A percentile compares a stretch with the other conserved stretches of the same genome.
Conservation (phyloP, 306 rosid genomes). For the Inga laurina region DNA sequence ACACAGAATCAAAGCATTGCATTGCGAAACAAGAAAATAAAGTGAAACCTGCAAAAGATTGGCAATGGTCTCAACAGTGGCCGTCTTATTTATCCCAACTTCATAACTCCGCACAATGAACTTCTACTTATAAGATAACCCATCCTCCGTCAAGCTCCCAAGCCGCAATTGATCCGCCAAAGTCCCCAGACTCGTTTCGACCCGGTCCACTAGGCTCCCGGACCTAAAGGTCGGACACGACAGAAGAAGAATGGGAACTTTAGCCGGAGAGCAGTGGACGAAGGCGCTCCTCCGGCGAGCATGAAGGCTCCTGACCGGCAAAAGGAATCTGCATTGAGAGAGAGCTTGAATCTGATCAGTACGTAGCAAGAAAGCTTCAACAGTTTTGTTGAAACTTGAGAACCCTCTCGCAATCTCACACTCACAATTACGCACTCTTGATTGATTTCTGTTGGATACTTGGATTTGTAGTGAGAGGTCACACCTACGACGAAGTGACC, state of each 20-base stretch:
- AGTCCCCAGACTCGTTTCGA: slow-evolving; percentile 43
- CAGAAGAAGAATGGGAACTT: slow-evolving; percentile 35
- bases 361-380: too few relatives aligned
- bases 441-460: not conserved
- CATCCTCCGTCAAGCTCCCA: slow-evolving; percentile 77
- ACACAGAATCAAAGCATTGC: not conserved
- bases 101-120: slow-evolving; percentile 92
- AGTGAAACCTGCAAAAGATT: slow-evolving; percentile 82
- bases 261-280: slow-evolving; percentile 19
- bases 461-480: not conserved
- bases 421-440: not conserved
- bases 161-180: slow-evolving; percentile 77
- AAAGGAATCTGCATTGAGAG: slow-evolving; percentile 21
- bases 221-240: slow-evolving; percentile 43
- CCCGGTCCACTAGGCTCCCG: slow-evolving; percentile 36
- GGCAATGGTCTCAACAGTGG: slow-evolving; percentile 95
- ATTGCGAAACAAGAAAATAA: not conserved
- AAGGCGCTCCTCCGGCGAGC: slow-evolving; percentile 36
- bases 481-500: not conserved
- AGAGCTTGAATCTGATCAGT: not conserved
- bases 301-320: slow-evolving; percentile 27
- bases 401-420: not conserved
- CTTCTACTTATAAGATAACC: slow-evolving; percentile 84
- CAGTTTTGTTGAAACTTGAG: not conserved
- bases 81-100: slow-evolving; percentile 95